Conservation (phyloP, 106 monocot genomes). For the Phalaenopsis equestris region DNA sequence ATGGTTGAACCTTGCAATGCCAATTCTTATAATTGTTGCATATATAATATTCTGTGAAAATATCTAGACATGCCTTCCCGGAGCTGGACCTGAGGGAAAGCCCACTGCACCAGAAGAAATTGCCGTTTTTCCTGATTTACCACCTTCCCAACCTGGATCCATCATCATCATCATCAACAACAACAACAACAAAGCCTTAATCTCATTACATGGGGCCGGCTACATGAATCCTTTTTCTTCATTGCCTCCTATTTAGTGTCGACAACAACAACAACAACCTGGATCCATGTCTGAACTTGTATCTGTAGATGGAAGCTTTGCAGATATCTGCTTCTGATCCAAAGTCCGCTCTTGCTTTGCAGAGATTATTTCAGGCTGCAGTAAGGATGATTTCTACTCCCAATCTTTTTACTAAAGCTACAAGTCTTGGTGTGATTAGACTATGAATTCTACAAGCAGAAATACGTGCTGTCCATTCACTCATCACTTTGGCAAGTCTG, state of each 20-base stretch:
- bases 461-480: conserved; percentile 44
- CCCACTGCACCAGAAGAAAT: conserved; percentile 95
- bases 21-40: neutral
- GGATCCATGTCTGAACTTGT: conserved; percentile 54
- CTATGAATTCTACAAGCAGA: neutral
- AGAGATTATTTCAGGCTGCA: conserved; percentile 92
- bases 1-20: neutral
- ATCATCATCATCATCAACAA: too few relatives aligned
- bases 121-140: conserved; percentile 92
- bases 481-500: conserved; percentile 77
- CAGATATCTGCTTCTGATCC: conserved; percentile 96
- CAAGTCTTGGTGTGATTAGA: neutral
- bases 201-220: too few relatives aligned
- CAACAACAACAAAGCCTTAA: too few relatives aligned
- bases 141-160: conserved; percentile 88
- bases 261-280: too few relatives aligned
- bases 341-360: conserved; percentile 88
- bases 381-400: conserved; percentile 43
- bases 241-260: too few relatives aligned
- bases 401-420: neutral
- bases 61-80: conserved; percentile 90
- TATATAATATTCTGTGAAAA: neutral
- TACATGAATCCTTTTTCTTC: too few relatives aligned
- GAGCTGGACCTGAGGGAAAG: conserved; percentile 95
- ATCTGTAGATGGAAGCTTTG: conserved; percentile 88